Base-by-base conservation (phyloP, 345 rosid genomes). In the Iberis pinnata region DNA sequence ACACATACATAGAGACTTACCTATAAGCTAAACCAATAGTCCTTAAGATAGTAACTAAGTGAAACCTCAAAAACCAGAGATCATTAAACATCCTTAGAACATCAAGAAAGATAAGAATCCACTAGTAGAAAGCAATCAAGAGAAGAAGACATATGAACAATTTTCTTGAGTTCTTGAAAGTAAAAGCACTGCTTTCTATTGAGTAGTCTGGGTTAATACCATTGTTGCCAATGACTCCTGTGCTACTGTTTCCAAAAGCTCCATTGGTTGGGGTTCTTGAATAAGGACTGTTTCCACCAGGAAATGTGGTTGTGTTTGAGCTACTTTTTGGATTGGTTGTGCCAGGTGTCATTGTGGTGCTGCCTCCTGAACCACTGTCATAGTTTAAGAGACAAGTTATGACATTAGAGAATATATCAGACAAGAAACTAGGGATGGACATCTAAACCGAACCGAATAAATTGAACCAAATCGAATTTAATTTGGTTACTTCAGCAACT, bases 231-330 rank as follows among this genome's bases (percentile, higher is more conserved):
- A 43, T 50, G 44, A 33, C 7, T 54, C 68, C 64, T 18, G 70
- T 60, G 65, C 61, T 53, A 47, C 37, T 60, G 22, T 11, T 49
- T 54, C 68, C 73, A 49, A 62, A 61, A 10, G 17, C 62, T 56
- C 73, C 73, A 54, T 40, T 68, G 49, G 64, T 24, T 36, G 65
- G 41, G 55, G 36, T 68, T 18, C 63, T 54, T 50, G 64, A 36
- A 37, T 49, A 68, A 49, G 68, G 67, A 61, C 59, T 55, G 54
- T 56, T 61, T 36, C 64, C 63, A 36, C 72, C 68, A n/a, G 64
- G 67, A 43, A 62, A 36, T 43, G 73, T 62, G 43, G 59, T 68
- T 13, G 68, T 68, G 18, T 38, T 62, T 50, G 68, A 26, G 64
- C 67, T 62, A 3, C 63, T 49, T 55, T 61, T 68, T 35, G 72